Base-by-base conservation (phyloP, 2,329 filamentous ascomycete species). In the Thielaviopsis punctulata region DNA sequence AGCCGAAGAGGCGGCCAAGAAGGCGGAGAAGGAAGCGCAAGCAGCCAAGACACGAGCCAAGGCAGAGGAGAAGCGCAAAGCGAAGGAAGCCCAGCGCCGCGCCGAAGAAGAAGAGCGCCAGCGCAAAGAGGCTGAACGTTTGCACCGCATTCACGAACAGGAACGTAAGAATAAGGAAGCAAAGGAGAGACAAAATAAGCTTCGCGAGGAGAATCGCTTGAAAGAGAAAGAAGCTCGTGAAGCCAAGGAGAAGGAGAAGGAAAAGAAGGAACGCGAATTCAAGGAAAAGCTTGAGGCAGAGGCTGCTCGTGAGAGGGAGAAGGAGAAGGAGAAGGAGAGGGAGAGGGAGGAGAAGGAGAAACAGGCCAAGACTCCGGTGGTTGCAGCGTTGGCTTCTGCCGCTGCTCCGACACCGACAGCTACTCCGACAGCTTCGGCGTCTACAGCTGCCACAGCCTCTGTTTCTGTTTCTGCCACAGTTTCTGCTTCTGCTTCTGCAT, bases 1-100 rank as follows among this genome's bases (percentile, higher is more conserved):
- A 13, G 87, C 84, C 2, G 86, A 95, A 64, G 88, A 95, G 64
- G 83, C 83, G 41, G 82, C 84, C 47, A 73, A 77, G 45, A 78
- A 82, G 58, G 84, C 80, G 48, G 79, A 82, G 3, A 89, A 95
- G 63, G 80, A 82, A 62, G 82, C 82, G 65, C 85, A 82, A 60
- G 71, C 77, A 19, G 86, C 93, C 61, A 88, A 96, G 66, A 82
- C 86, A 62, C 80, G 80, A 59, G 75, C 75, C 58, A 92, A 82
- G 67, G 82, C 82, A 44, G 92, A 98, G 62, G 90, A 96, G 68
- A 90, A 89, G 65, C 80, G 86, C 46, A 87, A 81, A 69, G 94
- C 93, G 69, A 86, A 83, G 61, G 92, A 98, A 62, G 84, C 86
- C 3, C 86, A 93, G 65, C 87, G 82, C 65, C 93, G 86, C 65